Base-by-base conservation (phyloP, 2,329 filamentous ascomycete genomes). In the Apiospora rasikravindrae region DNA sequence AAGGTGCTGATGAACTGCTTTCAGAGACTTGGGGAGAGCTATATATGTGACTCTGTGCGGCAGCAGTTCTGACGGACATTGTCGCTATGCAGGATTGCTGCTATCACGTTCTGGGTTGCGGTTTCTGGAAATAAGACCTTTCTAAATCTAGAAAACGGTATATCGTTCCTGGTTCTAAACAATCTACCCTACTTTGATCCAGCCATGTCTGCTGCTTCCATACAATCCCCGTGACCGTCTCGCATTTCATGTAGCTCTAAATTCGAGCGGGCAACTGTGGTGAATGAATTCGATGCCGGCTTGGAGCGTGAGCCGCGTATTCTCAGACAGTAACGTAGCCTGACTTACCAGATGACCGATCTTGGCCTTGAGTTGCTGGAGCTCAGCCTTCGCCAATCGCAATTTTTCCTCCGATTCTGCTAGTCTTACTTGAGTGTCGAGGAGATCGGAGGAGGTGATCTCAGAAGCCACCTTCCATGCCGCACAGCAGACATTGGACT, bases 321-420 rank as follows among this genome's bases (percentile, higher is more conserved):
- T 61, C 16, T 61, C 29, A 61, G 29, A 40, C 1, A 61, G 19
- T 40, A 37, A 61, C 8, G 53, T 40, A 61, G 16, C 19, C 16
- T 61, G 19, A 61, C 29, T 61, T 61, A 61, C 53, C 19, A 61
- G 19, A 61, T 61, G 29, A 61, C 53, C 29, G 53, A 61, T 37
- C 53, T 61, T 61, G 8, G 29, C 53, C 53, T 61, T 61, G 29
- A 61, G 29, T 40, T 61, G 19, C 29, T 61, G 29, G 53, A 61
- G 53, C 29, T 61, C 53, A 61, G 29, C 53, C 16, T 57, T 33
- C 53, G 53, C 53, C 7, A 61, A 37, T 37, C 53, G 53, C 19
- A 61, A 40, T 13, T 61, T 61, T 61, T 61, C 53, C 53, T 61
- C 53, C 19, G 29, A 61, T 61, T 61, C 53, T 61, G 19, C 29